Base-by-base conservation (phyloP, 202 grass and related monocot genomes). In the Carex arenaria region DNA sequence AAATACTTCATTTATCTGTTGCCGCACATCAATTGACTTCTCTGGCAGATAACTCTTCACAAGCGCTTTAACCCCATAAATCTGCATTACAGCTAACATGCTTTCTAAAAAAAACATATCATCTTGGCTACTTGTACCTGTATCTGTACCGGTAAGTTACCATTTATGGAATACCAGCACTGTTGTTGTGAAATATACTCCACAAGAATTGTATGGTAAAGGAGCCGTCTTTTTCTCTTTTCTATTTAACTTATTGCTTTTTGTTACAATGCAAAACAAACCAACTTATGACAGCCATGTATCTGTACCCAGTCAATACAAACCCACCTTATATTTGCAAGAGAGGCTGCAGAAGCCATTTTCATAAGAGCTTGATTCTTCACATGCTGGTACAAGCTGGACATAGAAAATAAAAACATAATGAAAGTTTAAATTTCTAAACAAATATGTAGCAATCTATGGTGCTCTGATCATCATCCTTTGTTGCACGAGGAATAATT, bases 261-360 rank as follows among this genome's bases (percentile, higher is more conserved):
- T 49, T 49, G 45, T 49, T 60, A 17, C 11, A 59, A 56, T 78
- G 43, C 12, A 34, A 36, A 78, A 36, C 12, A 19, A 57, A 78
- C 15, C 28, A 78, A 60, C 73, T 56, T 11, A 78, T 57, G 30
- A 36, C 52, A 78, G 15, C 53, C 53, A 13, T 57, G 31, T 78
- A 38, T 59, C 45, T 31, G 51, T 34, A 10, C 51, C 67, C 72
- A 55, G 49, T 34, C 72, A 76, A 76, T 76, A 56, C 26, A 14
- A 66, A 73, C 88, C 84, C 83, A 93, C 95, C 92, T 95, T 98
- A 71, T 82, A 85, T 88, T 95, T 93, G 85, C 95, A 98, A 61
- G 87, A 95, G 85, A 85, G 86, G 61, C 95, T 95, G 79, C 89
- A 91, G n/a, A 72, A 49, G 69, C 56, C 79, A 87, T 85, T 78